Conservation (phyloP, 2,329 filamentous ascomycete species). For the Lasiodiplodia hormozganensis region DNA sequence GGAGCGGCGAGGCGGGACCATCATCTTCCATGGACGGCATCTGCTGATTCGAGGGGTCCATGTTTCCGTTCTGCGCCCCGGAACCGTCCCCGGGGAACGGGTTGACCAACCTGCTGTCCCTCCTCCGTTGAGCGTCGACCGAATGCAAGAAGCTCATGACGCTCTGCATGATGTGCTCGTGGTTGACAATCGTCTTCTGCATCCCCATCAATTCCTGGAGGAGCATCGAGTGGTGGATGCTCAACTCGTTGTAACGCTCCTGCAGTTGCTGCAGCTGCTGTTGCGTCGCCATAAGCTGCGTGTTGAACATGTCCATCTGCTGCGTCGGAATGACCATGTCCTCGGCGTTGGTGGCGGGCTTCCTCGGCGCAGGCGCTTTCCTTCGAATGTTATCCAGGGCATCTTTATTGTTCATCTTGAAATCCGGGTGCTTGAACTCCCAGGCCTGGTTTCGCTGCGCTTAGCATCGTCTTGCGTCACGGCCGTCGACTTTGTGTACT, state of each 20-base stretch:
- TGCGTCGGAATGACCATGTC: conserved; percentile 82
- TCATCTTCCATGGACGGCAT: conserved; percentile 62
- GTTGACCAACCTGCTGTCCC: conserved; percentile 63
- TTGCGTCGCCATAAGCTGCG: conserved; percentile 86
- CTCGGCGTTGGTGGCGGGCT: conserved; percentile 62
- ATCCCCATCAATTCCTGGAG: conserved; percentile 69
- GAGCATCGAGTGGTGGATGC: conserved; percentile 69
- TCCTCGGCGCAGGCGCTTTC: conserved; percentile 91
- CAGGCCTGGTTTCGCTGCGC: conserved; percentile 65
- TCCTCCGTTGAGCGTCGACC: conserved; percentile 68
- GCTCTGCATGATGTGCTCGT: conserved; percentile 74
- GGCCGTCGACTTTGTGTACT: conserved; percentile 35
- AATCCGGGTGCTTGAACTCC: conserved; percentile 98
- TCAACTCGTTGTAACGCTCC: conserved; percentile 82
- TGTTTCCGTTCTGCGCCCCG: conserved; percentile 51
- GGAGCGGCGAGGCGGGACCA: conserved; percentile 70
- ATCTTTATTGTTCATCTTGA: conserved; percentile 94
- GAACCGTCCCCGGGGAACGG: conserved; percentile 45
- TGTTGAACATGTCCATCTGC: conserved; percentile 87
- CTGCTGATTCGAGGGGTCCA: conserved; percentile 53
- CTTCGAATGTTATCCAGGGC: conserved; percentile 94
- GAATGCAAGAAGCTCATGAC: conserved; percentile 72
- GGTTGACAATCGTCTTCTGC: conserved; percentile 74
- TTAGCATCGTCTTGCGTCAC: not conserved
- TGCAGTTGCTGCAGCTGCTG: conserved; percentile 90